Conservation (phyloP, 768 basidiomycete genomes). For the Russula olivacea region DNA sequence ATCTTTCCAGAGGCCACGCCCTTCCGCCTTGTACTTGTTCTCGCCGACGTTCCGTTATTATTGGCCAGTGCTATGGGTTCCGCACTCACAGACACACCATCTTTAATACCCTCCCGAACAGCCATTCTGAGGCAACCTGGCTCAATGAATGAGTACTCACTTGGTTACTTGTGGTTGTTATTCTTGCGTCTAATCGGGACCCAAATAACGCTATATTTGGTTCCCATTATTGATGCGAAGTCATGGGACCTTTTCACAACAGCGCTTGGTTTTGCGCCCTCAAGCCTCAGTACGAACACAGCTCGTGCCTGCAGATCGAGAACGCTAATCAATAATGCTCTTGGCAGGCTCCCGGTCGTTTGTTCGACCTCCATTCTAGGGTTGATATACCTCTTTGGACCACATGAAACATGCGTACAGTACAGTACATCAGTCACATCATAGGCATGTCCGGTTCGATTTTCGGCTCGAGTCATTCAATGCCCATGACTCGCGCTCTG, state of each 20-base stretch:
- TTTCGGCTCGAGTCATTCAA: neutral
- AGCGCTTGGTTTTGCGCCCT: neutral
- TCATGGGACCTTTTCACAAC: neutral
- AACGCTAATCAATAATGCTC: neutral
- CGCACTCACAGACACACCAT: neutral
- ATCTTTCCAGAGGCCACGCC: constrained; percentile 32
- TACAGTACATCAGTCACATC: too few species aligned
- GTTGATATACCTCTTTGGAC: neutral
- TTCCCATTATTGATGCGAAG: neutral
- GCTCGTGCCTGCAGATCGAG: neutral
- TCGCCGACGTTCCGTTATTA: constrained; percentile 39
- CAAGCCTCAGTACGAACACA: neutral
- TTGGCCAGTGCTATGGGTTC: constrained; percentile 37
- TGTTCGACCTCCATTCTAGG: neutral
- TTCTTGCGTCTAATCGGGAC: neutral
- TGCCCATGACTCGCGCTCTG: neutral
- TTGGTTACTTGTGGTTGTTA: neutral
- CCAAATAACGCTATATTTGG: neutral
- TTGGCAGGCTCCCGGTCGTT: neutral
- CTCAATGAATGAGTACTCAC: neutral
- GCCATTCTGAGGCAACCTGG: neutral
- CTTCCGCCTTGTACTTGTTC: constrained; percentile 33
- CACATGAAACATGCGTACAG: neutral
- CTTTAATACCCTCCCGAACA: too few species aligned
- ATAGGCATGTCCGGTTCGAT: neutral